These are phyloP conservation scores for Chionographis japonica DNA, from an alignment of 106 monocot genomes.

Conservation along the genomic window DNA sequence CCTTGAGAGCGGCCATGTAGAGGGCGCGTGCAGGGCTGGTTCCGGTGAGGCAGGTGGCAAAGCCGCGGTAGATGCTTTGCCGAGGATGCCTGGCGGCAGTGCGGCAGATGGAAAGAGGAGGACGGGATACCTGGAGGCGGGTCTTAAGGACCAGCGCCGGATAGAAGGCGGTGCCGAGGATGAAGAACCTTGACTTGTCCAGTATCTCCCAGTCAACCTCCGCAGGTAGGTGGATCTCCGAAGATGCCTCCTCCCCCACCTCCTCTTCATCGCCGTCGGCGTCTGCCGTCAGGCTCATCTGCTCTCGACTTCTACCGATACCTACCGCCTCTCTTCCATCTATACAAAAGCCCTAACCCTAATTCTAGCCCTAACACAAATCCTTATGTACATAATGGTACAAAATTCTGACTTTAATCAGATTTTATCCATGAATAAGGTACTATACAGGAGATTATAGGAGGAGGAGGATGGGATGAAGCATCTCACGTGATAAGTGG, in stretches of 20 bases:
- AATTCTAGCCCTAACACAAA: slow-evolving; percentile 4
- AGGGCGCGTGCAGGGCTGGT: neutral
- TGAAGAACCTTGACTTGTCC: slow-evolving; percentile 71
- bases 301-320: neutral
- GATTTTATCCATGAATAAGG: too few relatives aligned
- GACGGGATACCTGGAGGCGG: slow-evolving; percentile 46
- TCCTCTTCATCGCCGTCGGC: slow-evolving; percentile 18
- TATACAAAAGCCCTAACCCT: neutral
- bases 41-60: too few relatives aligned
- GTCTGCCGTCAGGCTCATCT: slow-evolving; percentile 16
- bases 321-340: slow-evolving; percentile 30
- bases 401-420: too few relatives aligned
- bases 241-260: neutral
- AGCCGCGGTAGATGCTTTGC: too few relatives aligned
- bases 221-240: slow-evolving; percentile 38
- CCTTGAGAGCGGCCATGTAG: neutral
- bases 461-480: too few relatives aligned
- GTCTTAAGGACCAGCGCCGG: slow-evolving; percentile 72
- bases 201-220: slow-evolving; percentile 70
- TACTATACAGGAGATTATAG: too few relatives aligned
- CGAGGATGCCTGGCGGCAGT: slow-evolving; percentile 17
- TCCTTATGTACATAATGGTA: too few relatives aligned
- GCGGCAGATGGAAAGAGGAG: slow-evolving; percentile 13
- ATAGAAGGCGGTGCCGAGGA: slow-evolving; percentile 65
- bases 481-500: too few relatives aligned